A percentile compares a stretch with the other conserved stretches of the same genome.
Evolutionary conservation across 805 yeast genomes (phyloP).

Genomic region (Isabelozyma pseudorhagii): DNA sequence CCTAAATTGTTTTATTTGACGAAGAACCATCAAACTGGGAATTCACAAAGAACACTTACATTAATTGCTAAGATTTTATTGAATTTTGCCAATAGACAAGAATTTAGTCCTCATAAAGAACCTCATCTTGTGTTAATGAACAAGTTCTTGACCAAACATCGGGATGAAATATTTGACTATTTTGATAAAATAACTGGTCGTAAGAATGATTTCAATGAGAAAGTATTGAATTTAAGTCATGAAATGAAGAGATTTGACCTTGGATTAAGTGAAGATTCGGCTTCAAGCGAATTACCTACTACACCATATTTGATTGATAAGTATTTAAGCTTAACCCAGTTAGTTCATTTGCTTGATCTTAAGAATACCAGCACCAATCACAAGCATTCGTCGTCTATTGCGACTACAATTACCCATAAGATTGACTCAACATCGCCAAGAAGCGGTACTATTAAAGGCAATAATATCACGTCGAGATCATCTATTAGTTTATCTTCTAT

Average conservation of each 20-base stretch:
- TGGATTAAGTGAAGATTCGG: constrained; percentile 48
- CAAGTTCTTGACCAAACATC: constrained; percentile 56
- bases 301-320: constrained; percentile 70
- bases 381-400: neutral
- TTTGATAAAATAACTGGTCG: constrained; percentile 69
- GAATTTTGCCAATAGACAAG: constrained; percentile 72
- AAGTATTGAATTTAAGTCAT: constrained; percentile 53
- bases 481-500: constrained; percentile 5
- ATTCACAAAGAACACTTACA: constrained; percentile 73
- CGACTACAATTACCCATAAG: neutral
- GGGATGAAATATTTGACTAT: constrained; percentile 60
- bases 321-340: constrained; percentile 56
- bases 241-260: constrained; percentile 55
- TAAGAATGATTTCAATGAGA: constrained; percentile 62
- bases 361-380: constrained; percentile 2
- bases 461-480: constrained; percentile 2
- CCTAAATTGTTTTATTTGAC: constrained; percentile 82
- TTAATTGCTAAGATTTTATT: constrained; percentile 75
- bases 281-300: constrained; percentile 59
- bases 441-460: constrained; percentile 2
- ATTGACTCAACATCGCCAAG: neutral
- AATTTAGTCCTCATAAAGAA: constrained; percentile 77
- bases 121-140: constrained; percentile 75
- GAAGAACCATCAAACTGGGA: constrained; percentile 65
- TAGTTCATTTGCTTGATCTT: constrained; percentile 45